phyloP scores from a whole-genome alignment of 495 filamentous ascomycete species.

The Neurospora sp. region DNA sequence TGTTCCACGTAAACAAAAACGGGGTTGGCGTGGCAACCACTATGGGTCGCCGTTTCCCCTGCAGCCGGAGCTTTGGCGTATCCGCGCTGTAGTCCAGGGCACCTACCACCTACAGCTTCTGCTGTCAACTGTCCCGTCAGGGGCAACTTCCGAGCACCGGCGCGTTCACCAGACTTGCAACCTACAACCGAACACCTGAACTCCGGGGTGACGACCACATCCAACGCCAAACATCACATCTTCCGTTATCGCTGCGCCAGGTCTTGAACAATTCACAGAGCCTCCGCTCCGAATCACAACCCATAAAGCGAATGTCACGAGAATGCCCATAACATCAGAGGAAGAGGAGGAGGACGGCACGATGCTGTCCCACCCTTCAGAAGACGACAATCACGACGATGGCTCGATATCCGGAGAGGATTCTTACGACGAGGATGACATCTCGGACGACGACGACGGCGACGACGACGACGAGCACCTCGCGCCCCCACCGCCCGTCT shows the following conservation, averaged over 20 bases:
- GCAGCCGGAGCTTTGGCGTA: not conserved
- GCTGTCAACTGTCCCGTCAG: not conserved
- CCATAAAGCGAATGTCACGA: conserved; percentile 6
- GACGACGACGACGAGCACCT: conserved; percentile 11
- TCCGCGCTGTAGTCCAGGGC: not conserved
- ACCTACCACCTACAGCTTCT: not conserved
- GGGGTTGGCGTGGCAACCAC: not conserved
- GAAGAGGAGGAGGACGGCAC: conserved; percentile 37
- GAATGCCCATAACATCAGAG: conserved; percentile 40
- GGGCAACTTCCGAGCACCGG: not conserved
- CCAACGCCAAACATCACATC: not conserved
- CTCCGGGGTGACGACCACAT: not conserved
- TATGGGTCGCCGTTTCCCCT: not conserved
- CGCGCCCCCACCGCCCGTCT: conserved; percentile 27
- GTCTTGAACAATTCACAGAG: not conserved
- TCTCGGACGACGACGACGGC: conserved; percentile 8
- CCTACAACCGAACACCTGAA: not conserved
- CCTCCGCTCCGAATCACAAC: not conserved
- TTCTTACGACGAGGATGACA: conserved; percentile 8
- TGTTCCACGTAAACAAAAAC: not conserved
- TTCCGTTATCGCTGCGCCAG: not conserved
- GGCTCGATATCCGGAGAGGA: not conserved
- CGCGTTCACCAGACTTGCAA: not conserved
- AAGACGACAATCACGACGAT: conserved; percentile 7
- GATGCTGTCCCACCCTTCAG: not conserved